Conservation (phyloP, 345 rosid species). For the Eucalyptus erythrocorys region DNA sequence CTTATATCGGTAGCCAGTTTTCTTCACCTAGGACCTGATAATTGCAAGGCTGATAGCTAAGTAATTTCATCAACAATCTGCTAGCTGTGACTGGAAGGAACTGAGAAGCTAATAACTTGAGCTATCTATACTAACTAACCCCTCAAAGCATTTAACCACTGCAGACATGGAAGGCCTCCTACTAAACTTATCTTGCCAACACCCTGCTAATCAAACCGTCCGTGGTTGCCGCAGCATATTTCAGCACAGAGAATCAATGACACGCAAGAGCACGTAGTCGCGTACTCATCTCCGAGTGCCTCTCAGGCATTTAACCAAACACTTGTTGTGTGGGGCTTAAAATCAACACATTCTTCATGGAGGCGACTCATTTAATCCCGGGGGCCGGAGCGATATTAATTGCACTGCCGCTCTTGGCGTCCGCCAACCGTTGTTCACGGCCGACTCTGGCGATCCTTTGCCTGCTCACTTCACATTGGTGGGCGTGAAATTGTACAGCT, state of each 20-base stretch:
- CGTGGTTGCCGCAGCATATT: not conserved
- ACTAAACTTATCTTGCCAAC: not conserved
- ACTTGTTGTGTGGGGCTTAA: not conserved
- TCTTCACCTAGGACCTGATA: not conserved
- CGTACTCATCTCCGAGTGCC: not conserved
- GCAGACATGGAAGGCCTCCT: not conserved
- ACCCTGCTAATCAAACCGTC: not conserved
- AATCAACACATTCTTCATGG: not conserved
- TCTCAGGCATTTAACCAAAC: not conserved
- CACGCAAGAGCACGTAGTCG: too few species aligned
- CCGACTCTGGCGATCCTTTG: not conserved
- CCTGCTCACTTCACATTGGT: not conserved
- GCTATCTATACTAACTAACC: not conserved
- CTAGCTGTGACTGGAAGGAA: not conserved
- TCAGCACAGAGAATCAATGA: not conserved
- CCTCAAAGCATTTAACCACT: not conserved
- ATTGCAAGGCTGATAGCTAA: not conserved
- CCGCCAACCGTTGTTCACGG: not conserved
- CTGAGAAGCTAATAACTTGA: not conserved
- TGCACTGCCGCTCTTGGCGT: not conserved
- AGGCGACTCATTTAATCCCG: not conserved
- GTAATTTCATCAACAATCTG: not conserved
- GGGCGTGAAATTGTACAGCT: rapidly evolving
- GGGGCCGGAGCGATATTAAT: not conserved
- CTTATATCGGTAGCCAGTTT: not conserved